Evolutionary conservation across 495 filamentous ascomycete species (phyloP).

Genomic region (Aspergillus baeticus): DNA sequence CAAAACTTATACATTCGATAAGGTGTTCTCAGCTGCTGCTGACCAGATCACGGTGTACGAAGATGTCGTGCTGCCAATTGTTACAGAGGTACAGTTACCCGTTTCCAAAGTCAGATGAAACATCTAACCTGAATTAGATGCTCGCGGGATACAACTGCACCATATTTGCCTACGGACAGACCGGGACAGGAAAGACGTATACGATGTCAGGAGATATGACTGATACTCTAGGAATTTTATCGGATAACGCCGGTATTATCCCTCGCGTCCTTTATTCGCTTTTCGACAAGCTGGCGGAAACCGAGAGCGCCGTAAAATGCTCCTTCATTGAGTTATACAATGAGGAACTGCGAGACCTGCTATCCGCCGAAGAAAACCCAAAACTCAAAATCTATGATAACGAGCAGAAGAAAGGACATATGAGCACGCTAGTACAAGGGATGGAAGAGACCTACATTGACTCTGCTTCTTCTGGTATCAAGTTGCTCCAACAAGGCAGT

Average conservation of each 20-base stretch:
- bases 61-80: slow-evolving; percentile 85
- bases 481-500: slow-evolving; percentile 84
- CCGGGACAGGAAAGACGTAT: slow-evolving; percentile 97
- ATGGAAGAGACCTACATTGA: slow-evolving; percentile 97
- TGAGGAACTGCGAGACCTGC: slow-evolving; percentile 88
- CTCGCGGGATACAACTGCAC: slow-evolving; percentile 96
- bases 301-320: slow-evolving; percentile 89
- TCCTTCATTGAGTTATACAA: slow-evolving; percentile 99
- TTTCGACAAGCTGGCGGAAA: slow-evolving; percentile 81
- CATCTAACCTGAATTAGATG: slow-evolving; percentile 59
- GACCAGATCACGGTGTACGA: slow-evolving; percentile 92
- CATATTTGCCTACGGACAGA: slow-evolving; percentile 98
- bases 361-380: slow-evolving; percentile 72
- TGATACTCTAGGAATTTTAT: slow-evolving; percentile 76
- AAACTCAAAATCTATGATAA: slow-evolving; percentile 98
- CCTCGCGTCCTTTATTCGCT: slow-evolving; percentile 83
- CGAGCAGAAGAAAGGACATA: slow-evolving; percentile 74
- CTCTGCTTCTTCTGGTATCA: slow-evolving; percentile 78
- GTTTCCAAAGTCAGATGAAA: not conserved
- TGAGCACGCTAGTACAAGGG: slow-evolving; percentile 83
- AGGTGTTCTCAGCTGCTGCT: slow-evolving; percentile 92
- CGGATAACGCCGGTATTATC: slow-evolving; percentile 91
- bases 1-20: slow-evolving; percentile 95
- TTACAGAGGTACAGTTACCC: slow-evolving; percentile 73
- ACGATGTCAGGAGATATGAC: slow-evolving; percentile 99